phyloP scores from a whole-genome alignment of 495 filamentous ascomycete genomes.

The Podospora bellae-mahoneyi region DNA sequence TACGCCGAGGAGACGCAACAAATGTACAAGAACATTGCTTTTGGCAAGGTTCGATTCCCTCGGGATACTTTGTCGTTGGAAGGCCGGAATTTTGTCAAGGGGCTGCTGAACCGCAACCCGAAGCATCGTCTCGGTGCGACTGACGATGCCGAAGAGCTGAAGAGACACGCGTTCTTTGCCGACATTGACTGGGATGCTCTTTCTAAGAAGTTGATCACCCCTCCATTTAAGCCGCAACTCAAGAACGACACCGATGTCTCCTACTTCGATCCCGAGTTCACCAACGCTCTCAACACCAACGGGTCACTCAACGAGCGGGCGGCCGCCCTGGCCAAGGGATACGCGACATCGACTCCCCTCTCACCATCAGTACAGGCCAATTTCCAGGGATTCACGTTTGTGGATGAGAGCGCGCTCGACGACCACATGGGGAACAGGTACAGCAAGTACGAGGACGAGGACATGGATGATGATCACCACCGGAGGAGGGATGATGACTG shows the following conservation, averaged over 20 bases:
- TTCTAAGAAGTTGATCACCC: constrained; percentile 84
- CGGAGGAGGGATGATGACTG: constrained; percentile 49
- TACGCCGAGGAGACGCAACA: constrained; percentile 99
- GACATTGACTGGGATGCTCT: constrained; percentile 91
- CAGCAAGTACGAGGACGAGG: constrained; percentile 63
- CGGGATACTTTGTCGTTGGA: constrained; percentile 90
- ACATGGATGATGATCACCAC: constrained; percentile 49
- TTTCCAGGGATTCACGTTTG: constrained; percentile 97
- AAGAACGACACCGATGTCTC: constrained; percentile 93
- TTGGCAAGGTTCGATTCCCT: constrained; percentile 96
- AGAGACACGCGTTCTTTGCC: constrained; percentile 88
- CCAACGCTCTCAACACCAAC: constrained; percentile 82
- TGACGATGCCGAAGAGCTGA: constrained; percentile 89
- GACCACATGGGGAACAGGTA: constrained; percentile 72
- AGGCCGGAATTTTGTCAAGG: constrained; percentile 96
- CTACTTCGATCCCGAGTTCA: constrained; percentile 98
- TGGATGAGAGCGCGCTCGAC: constrained; percentile 93
- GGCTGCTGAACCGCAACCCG: constrained; percentile 92
- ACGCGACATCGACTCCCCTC: constrained; percentile 79
- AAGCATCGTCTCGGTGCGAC: constrained; percentile 91
- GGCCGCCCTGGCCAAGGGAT: constrained; percentile 70
- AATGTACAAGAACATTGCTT: constrained; percentile 99
- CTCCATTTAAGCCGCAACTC: constrained; percentile 95
- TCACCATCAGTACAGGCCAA: constrained; percentile 96
- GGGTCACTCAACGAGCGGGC: constrained; percentile 86